Percentiles rank a stretch among this genome's conserved stretches.
Conservation (phyloP, 768 basidiomycete species). For the Lyophyllum shimeji region DNA sequence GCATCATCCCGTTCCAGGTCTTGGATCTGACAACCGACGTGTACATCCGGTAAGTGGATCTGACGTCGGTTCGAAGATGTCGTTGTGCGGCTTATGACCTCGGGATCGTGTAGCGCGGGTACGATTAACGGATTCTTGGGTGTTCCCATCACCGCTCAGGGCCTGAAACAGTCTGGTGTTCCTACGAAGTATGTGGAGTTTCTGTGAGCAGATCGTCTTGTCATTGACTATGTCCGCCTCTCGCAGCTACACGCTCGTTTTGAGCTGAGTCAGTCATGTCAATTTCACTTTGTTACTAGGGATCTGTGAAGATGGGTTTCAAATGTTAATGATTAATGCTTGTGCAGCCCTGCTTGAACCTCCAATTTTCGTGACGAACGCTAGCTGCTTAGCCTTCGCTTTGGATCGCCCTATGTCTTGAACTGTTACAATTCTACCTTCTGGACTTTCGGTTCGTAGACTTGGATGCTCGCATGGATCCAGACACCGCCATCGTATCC, state of each 20-base stretch:
- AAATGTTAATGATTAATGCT: background rate
- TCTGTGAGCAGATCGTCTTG: too few species aligned
- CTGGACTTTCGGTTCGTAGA: too few species aligned
- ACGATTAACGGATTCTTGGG: slow-evolving; percentile 32
- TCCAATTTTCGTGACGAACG: background rate
- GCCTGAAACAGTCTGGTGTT: slow-evolving; percentile 33
- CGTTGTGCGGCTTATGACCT: background rate
- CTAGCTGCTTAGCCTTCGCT: too few species aligned
- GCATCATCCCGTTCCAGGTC: slow-evolving; percentile 52
- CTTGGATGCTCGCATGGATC: too few species aligned
- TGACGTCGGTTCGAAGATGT: background rate
- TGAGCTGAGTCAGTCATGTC: background rate
- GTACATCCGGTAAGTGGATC: slow-evolving; percentile 31
- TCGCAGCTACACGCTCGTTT: background rate
- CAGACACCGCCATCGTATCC: too few species aligned
- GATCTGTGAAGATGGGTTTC: background rate
- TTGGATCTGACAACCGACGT: slow-evolving; percentile 50
- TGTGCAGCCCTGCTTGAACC: background rate
- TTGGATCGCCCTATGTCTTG: too few species aligned
- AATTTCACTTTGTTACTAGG: background rate
- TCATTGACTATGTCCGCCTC: background rate
- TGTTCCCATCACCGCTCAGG: slow-evolving; percentile 33
- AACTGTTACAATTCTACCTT: too few species aligned
- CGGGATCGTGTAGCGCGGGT: slow-evolving; percentile 21
- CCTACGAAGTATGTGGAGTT: slow-evolving; percentile 34